phyloP scores from a whole-genome alignment of 177 flowering plant species.

The Vitis hybrid region DNA sequence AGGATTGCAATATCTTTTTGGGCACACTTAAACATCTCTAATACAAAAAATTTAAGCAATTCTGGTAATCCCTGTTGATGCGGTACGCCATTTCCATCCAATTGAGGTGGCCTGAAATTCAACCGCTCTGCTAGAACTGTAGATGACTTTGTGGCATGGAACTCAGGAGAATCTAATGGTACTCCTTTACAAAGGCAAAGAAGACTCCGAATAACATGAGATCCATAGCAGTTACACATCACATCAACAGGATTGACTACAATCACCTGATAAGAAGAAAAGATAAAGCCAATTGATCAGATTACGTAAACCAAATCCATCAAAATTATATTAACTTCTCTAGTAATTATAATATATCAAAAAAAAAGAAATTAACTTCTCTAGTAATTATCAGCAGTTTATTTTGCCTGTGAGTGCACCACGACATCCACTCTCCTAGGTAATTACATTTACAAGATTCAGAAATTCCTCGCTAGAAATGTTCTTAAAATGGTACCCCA shows the following conservation, averaged over 20 bases:
- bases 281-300: neutral
- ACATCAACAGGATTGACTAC: slow-evolving; percentile 50
- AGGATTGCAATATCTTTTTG: slow-evolving; percentile 40
- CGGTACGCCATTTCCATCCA: slow-evolving; percentile 21
- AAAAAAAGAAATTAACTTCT: neutral
- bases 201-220: slow-evolving; percentile 94
- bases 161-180: slow-evolving; percentile 53
- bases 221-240: slow-evolving; percentile 81
- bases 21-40: slow-evolving; percentile 48
- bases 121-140: slow-evolving; percentile 57
- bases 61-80: slow-evolving; percentile 58
- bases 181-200: slow-evolving; percentile 85
- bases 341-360: too few species aligned
- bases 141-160: slow-evolving; percentile 61
- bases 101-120: slow-evolving; percentile 39
- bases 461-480: neutral
- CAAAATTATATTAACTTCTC: neutral
- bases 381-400: neutral
- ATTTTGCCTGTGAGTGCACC: neutral
- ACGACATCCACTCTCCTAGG: neutral
- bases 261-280: slow-evolving; percentile 48
- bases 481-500: neutral
- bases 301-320: neutral
- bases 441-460: neutral
- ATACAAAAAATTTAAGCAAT: slow-evolving; percentile 55